Percentiles rank a stretch among this genome's conserved stretches.
These are phyloP conservation scores for Cryptosporidium meleagridis DNA, from an alignment of 169 alveolate species.

Conservation along the genomic window DNA sequence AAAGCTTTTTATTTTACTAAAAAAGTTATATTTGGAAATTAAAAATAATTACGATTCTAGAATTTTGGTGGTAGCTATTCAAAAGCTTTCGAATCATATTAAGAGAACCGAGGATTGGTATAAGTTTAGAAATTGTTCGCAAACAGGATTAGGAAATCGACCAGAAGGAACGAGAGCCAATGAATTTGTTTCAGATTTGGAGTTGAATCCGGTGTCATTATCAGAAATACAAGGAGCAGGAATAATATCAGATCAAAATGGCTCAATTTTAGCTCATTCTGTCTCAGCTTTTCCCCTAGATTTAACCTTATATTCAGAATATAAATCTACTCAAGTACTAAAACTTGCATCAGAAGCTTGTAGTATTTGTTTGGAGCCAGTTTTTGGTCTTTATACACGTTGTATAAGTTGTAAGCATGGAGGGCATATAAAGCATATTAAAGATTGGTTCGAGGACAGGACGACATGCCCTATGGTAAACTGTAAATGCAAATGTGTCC, in stretches of 20 bases:
- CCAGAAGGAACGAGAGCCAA: background rate
- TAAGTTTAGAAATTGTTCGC: background rate
- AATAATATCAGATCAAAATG: background rate
- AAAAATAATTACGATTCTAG: constrained; percentile 37
- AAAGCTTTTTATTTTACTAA: background rate
- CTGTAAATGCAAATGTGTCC: constrained; percentile 40
- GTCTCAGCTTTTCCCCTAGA: background rate
- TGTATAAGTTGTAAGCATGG: constrained; percentile 51
- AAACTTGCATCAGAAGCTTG: background rate
- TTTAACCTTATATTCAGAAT: background rate
- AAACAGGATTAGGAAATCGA: background rate
- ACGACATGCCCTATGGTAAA: constrained; percentile 8
- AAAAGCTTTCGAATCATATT: constrained; percentile 13
- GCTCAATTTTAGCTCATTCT: background rate
- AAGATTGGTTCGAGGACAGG: constrained; percentile 13
- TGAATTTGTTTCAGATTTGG: background rate
- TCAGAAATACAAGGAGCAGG: background rate
- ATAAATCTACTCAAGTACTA: background rate
- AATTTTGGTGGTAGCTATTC: constrained; percentile 20
- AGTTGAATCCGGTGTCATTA: background rate
- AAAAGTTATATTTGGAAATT: constrained; percentile 32
- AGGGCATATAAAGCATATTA: constrained; percentile 51
- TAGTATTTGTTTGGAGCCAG: constrained; percentile 29
- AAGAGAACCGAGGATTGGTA: background rate
- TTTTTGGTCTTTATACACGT: constrained; percentile 58